Evolutionary conservation across 768 basidiomycete genomes (phyloP), one percentile per base, ranked within the genome.

Genomic region (Kwoniella dejecticola): DNA sequence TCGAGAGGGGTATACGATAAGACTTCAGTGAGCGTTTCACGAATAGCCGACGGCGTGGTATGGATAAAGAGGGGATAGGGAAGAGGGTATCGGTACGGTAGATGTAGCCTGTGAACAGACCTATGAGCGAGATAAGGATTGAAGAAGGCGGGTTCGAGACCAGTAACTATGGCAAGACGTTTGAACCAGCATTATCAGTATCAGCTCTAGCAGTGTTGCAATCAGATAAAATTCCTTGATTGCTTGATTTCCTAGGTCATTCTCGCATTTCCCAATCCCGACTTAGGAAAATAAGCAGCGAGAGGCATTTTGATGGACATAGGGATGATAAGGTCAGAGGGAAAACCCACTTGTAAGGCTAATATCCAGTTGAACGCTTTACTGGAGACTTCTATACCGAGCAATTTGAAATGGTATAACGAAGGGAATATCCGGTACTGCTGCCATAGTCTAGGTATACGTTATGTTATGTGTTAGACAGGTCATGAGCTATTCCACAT

Each of bases 1-100:
- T 63, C 4, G 82, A 78, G 0, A 83, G 83, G 0, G 92, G 85
- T 26, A 95, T 77, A 24, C 92, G 86, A 81, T 90, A 94, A 2
- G 83, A 78, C 71, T 93, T 92, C 24, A 76, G 63, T 0, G 74
- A 68, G 19, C 69, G 47, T 19, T 26, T 40, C 10, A 38, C 46
- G 8, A 64, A 67, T 36, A 72, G 52, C 13, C 72, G 63, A 4
- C 67, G 62, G 1, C 63, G 64, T 11, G 66, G 59, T n/a, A 62
- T 49, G 36, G 60, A 48, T 24, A 73, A 44, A 7, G 69, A 57
- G n/a, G 76, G 63, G 3, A 69, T 44, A 50, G 93, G 82, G 55
- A 85, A 85, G 17, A 89, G 83, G 15, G 91, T 72, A 73, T 93
- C 91, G 7, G 91, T 88, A 38, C 91, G 88, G 75, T 94, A 95